Conservation (phyloP, 805 yeast species). For the Helenozyma rhizophorensis region DNA sequence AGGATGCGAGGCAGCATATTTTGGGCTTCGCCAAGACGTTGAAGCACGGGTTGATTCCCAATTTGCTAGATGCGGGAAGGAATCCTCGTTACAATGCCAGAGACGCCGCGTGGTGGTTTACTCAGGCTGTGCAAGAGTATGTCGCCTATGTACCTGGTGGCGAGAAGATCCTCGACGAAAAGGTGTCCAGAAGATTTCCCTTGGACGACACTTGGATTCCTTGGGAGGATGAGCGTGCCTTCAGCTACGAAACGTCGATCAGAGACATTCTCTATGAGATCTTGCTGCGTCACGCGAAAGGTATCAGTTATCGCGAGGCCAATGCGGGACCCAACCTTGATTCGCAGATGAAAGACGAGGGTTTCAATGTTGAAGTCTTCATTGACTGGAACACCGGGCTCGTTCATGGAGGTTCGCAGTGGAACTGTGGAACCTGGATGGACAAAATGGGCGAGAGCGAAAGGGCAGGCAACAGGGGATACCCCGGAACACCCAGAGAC, state of each 20-base stretch:
- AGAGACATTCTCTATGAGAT: slow-evolving; percentile 81
- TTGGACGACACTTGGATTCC: slow-evolving; percentile 76
- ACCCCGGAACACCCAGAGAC: slow-evolving; percentile 96
- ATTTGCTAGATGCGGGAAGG: slow-evolving; percentile 84
- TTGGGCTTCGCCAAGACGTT: slow-evolving; percentile 84
- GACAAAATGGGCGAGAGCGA: slow-evolving; percentile 97
- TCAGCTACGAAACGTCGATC: slow-evolving; percentile 62
- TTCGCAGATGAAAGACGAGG: slow-evolving; percentile 88
- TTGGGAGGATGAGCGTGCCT: slow-evolving; percentile 69
- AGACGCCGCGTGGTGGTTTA: slow-evolving; percentile 95
- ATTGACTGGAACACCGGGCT: slow-evolving; percentile 92
- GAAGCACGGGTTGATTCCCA: slow-evolving; percentile 94
- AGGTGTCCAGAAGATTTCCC: slow-evolving; percentile 82
- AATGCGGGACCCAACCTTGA: slow-evolving; percentile 89
- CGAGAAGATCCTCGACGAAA: slow-evolving; percentile 56
- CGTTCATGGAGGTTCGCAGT: slow-evolving; percentile 86
- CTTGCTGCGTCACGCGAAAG: slow-evolving; percentile 81
- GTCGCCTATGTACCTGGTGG: slow-evolving; percentile 67
- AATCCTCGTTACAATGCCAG: slow-evolving; percentile 95
- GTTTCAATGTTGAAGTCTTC: slow-evolving; percentile 75
- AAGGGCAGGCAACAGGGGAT: slow-evolving; percentile 79
- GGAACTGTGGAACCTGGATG: slow-evolving; percentile 99
- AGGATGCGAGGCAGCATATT: slow-evolving; percentile 78
- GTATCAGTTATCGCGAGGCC: slow-evolving; percentile 86
- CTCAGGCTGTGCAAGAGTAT: slow-evolving; percentile 86